phyloP scores from a whole-genome alignment of 257 asterid genomes.

The Ajuga chamaepitys region DNA sequence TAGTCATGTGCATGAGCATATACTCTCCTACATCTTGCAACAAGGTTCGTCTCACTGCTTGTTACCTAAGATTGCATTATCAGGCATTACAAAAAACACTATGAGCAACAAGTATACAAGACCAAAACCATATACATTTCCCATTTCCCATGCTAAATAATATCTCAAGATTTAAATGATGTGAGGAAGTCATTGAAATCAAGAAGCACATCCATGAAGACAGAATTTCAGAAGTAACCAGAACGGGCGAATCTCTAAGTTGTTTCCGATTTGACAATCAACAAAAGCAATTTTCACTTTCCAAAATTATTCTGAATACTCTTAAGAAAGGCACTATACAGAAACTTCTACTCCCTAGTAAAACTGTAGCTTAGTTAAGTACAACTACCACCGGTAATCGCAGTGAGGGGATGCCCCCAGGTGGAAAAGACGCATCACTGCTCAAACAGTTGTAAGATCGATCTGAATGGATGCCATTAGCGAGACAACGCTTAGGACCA shows the following conservation, averaged over 20 bases:
- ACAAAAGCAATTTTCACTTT: slow-evolving; percentile 1
- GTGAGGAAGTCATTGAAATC: neutral
- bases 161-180: neutral
- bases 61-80: slow-evolving; percentile 44
- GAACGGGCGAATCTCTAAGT: neutral
- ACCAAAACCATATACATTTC: neutral
- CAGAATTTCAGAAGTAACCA: neutral
- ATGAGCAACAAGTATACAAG: neutral
- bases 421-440: slow-evolving; percentile 57
- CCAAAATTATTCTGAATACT: neutral
- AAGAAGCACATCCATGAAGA: slow-evolving; percentile 7
- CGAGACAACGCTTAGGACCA: slow-evolving; percentile 43
- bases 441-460: slow-evolving; percentile 45
- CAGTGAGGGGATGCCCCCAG: slow-evolving; percentile 66
- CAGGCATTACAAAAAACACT: slow-evolving; percentile 14
- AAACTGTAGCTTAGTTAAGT: slow-evolving; percentile 33
- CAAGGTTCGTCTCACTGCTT: slow-evolving; percentile 68
- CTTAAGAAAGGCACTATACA: neutral
- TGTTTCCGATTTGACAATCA: slow-evolving; percentile 1
- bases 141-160: neutral
- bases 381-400: slow-evolving; percentile 96
- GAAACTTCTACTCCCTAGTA: neutral
- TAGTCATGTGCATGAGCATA: slow-evolving; percentile 91
- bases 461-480: slow-evolving; percentile 61
- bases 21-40: slow-evolving; percentile 79